phyloP scores from a whole-genome alignment of 176 grass and related monocot species.

The Eleusine indica region DNA sequence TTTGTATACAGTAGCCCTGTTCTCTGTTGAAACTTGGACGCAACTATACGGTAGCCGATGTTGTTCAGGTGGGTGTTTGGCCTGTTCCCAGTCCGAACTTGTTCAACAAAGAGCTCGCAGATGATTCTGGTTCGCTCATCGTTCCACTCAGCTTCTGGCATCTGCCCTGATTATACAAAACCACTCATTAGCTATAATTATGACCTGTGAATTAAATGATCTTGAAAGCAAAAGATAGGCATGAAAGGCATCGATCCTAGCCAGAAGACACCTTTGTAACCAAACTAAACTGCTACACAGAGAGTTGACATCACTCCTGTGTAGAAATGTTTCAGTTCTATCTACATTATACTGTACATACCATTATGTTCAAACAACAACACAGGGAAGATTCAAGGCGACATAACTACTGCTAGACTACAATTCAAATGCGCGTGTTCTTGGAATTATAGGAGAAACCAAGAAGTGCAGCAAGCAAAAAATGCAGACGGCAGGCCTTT shows the following conservation, averaged over 20 bases:
- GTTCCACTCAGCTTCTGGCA: constrained; percentile 57
- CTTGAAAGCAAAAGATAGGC: not conserved
- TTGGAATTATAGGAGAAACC: not conserved
- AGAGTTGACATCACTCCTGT: not conserved
- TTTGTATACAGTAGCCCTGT: constrained; percentile 42
- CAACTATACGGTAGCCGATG: constrained; percentile 41
- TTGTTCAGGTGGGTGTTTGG: constrained; percentile 53
- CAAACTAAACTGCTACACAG: not conserved
- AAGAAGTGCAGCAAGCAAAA: not conserved
- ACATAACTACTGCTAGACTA: not conserved
- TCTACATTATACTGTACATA: not conserved
- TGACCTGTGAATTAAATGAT: not conserved
- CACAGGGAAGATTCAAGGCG: not conserved
- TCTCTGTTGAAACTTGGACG: constrained; percentile 38
- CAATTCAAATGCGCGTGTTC: not conserved
- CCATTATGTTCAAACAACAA: not conserved
- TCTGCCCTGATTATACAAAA: constrained; percentile 25
- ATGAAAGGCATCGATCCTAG: not conserved
- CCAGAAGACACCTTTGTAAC: not conserved
- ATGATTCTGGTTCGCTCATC: constrained; percentile 47
- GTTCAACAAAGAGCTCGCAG: constrained; percentile 47
- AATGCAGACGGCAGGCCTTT: not conserved
- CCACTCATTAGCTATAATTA: not conserved
- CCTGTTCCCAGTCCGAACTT: constrained; percentile 44
- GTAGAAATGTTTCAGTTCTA: constrained; percentile 14